Evolutionary conservation across 345 rosid species (phyloP).

Genomic region (Microthlaspi erraticum): DNA sequence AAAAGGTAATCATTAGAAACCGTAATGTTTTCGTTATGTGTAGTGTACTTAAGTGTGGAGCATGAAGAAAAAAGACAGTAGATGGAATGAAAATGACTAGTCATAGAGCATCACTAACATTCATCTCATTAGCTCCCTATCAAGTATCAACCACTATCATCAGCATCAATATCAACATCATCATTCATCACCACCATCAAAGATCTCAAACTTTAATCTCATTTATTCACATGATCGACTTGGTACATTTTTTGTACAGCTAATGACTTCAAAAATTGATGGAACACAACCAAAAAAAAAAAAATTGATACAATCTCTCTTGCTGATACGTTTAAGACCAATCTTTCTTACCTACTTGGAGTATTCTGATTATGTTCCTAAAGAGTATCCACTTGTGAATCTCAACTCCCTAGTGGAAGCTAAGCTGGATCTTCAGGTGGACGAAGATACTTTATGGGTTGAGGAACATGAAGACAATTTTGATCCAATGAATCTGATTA

Average conservation of each 20-base stretch:
- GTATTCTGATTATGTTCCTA: background rate
- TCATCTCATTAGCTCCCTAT: conserved; percentile 20
- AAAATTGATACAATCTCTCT: no score
- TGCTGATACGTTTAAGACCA: no score
- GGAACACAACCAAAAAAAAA: no score
- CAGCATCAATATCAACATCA: no score
- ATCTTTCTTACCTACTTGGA: conserved; percentile 16
- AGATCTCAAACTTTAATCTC: no score
- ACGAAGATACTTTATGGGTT: background rate
- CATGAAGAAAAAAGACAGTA: background rate
- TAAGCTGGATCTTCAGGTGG: background rate
- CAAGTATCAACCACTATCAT: no score
- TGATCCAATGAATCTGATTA: conserved; percentile 3
- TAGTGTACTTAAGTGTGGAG: background rate
- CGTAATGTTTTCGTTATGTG: background rate
- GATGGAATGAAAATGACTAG: conserved; percentile 36
- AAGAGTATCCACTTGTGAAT: background rate
- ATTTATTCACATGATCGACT: no score
- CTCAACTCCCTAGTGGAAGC: conserved; percentile 22
- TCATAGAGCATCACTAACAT: conserved; percentile 22
- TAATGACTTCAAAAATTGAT: no score
- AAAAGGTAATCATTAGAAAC: conserved; percentile 13
- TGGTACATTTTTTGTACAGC: no score
- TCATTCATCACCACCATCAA: no score
- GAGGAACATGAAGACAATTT: background rate